These are phyloP conservation scores for Balansia obtecta DNA, from an alignment of 2,329 filamentous ascomycete species.

Conservation along the genomic window DNA sequence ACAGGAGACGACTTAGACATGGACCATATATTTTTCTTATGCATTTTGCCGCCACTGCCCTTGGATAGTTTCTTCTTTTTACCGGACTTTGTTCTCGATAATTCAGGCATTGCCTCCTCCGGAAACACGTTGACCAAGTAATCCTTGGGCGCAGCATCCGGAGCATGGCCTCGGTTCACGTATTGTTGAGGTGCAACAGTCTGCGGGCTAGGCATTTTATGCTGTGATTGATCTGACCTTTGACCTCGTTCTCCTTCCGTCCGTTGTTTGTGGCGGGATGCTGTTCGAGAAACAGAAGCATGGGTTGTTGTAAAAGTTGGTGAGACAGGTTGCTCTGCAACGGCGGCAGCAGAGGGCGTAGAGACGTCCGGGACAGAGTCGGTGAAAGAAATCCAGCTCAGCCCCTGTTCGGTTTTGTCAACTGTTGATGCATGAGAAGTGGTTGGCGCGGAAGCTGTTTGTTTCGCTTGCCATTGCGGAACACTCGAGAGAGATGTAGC, in stretches of 20 bases:
- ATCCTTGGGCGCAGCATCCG: slow-evolving; percentile 6
- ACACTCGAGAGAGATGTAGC: slow-evolving; percentile 12
- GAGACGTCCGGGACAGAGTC: neutral
- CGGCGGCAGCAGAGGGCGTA: neutral
- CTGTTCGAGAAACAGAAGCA: neutral
- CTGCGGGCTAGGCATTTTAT: slow-evolving; percentile 13
- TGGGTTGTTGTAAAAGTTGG: neutral
- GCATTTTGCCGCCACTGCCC: slow-evolving; percentile 10
- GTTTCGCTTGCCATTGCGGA: slow-evolving; percentile 7
- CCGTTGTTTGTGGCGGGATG: neutral
- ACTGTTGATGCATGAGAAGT: slow-evolving; percentile 7
- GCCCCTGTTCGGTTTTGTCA: slow-evolving; percentile 5
- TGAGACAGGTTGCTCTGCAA: neutral
- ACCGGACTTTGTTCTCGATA: slow-evolving; percentile 8
- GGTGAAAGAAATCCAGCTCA: slow-evolving; percentile 6
- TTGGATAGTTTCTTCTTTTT: slow-evolving; percentile 21
- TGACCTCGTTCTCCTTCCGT: neutral
- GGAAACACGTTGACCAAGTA: slow-evolving; percentile 14
- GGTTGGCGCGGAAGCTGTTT: slow-evolving; percentile 6
- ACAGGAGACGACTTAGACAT: slow-evolving; percentile 11
- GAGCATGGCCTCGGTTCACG: slow-evolving; percentile 6
- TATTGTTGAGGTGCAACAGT: slow-evolving; percentile 4
- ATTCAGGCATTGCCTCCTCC: slow-evolving; percentile 11
- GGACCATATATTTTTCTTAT: slow-evolving; percentile 15
- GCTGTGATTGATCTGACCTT: neutral